phyloP scores from a whole-genome alignment of 2,329 filamentous ascomycete species.

The Epichloe gansuensis region DNA sequence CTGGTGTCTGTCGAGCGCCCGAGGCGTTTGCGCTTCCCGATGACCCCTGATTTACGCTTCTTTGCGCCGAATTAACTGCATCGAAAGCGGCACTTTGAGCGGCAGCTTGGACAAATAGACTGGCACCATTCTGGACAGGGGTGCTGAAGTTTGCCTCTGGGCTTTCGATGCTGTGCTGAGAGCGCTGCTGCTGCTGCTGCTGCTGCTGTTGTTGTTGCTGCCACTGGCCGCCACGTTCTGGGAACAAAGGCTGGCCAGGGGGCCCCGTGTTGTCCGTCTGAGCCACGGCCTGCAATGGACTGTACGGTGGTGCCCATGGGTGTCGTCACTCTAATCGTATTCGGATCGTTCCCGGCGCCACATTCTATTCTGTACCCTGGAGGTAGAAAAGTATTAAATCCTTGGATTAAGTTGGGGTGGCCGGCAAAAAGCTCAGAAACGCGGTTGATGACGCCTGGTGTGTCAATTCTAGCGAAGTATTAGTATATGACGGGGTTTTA shows the following conservation, averaged over 20 bases:
- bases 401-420: slow-evolving; percentile 89
- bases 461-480: slow-evolving; percentile 60
- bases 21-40: slow-evolving; percentile 34
- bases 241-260: slow-evolving; percentile 32
- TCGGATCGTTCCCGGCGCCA: slow-evolving; percentile 83
- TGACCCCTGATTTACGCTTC: slow-evolving; percentile 18
- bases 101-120: slow-evolving; percentile 33
- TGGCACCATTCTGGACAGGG: slow-evolving; percentile 38
- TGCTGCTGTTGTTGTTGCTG: slow-evolving; percentile 16
- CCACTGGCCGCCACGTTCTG: slow-evolving; percentile 40
- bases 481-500: slow-evolving; percentile 66
- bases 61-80: slow-evolving; percentile 17
- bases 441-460: slow-evolving; percentile 90
- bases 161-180: slow-evolving; percentile 48
- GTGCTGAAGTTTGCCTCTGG: slow-evolving; percentile 51
- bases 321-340: slow-evolving; percentile 91
- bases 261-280: slow-evolving; percentile 30
- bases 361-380: slow-evolving; percentile 96
- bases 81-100: slow-evolving; percentile 25
- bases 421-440: slow-evolving; percentile 94
- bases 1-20: slow-evolving; percentile 44
- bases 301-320: slow-evolving; percentile 95
- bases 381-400: slow-evolving; percentile 95
- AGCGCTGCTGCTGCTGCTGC: slow-evolving; percentile 42
- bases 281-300: slow-evolving; percentile 54